Percentiles rank a stretch among this genome's conserved stretches.
These are phyloP conservation scores for Aureobasidium sp. DNA, from an alignment of 2,329 filamentous ascomycete species.

Conservation along the genomic window DNA sequence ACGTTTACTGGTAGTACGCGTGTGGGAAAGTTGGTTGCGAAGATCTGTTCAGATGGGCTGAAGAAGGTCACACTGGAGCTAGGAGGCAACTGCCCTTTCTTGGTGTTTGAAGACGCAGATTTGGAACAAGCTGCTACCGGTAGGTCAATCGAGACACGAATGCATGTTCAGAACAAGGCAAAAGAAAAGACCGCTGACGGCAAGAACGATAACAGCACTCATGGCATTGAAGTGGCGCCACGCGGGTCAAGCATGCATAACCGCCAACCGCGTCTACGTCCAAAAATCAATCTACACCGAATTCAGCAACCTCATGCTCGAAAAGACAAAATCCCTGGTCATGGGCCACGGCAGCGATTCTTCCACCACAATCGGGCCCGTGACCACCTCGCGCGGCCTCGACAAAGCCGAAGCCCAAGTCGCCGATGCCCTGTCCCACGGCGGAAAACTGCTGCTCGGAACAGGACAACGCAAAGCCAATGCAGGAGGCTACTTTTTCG, in stretches of 20 bases:
- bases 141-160: slow-evolving; percentile 21
- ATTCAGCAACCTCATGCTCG: slow-evolving; percentile 51
- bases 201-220: slow-evolving; percentile 29
- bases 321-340: slow-evolving; percentile 47
- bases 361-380: slow-evolving; percentile 54
- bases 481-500: slow-evolving; percentile 58
- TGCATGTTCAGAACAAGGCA: background rate
- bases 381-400: slow-evolving; percentile 50
- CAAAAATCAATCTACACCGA: slow-evolving; percentile 56
- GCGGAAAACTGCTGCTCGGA: slow-evolving; percentile 58
- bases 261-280: slow-evolving; percentile 59
- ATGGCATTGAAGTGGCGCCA: slow-evolving; percentile 51
- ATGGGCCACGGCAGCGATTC: slow-evolving; percentile 55
- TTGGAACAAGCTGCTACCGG: slow-evolving; percentile 49
- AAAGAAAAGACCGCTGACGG: background rate
- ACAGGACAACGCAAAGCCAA: slow-evolving; percentile 39
- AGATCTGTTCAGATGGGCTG: slow-evolving; percentile 51
- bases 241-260: slow-evolving; percentile 59
- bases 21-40: slow-evolving; percentile 56
- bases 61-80: slow-evolving; percentile 61
- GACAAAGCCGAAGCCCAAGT: slow-evolving; percentile 55
- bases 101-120: slow-evolving; percentile 59
- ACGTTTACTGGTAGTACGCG: slow-evolving; percentile 56
- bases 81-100: slow-evolving; percentile 58
- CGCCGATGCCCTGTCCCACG: slow-evolving; percentile 55